Base-by-base conservation (phyloP, 306 rosid genomes). In the Sesbania bispinosa region DNA sequence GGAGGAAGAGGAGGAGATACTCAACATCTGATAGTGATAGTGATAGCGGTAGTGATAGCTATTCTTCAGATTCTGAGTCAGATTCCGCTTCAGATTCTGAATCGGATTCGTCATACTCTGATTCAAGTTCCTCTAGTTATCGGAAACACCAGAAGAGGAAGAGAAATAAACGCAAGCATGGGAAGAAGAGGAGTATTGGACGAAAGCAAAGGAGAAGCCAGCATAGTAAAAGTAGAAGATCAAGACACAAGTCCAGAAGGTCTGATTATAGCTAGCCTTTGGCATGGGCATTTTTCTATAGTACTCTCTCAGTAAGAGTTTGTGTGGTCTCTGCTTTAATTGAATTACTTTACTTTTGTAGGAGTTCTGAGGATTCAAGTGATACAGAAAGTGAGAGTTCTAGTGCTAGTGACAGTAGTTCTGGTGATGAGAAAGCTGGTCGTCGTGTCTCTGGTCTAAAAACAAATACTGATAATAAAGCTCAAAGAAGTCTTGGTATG, bases 21-120 rank as follows among this genome's bases (percentile, higher is more conserved):
- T 83, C 90, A 35, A 80, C 93, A 19, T 89, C 97, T 67, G 96
- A 95, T 46, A 53, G 82, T 62, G 97, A 91, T 48, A 52, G 85
- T 61, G 83, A 80, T 47, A 82, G 85, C 6, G 81, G 79, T 58
- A 80, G 89, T 10, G 90, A 84, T 75, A 82, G 85, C 50, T 51
- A 71, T 69, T 80, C 87, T 77, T 82, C 90, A 7, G 82, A 82
- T 39, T 84, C 89, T 7, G 96, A 79, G 13, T 77, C 86, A 48
- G 82, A 89, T 76, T 67, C 73, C 0, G 43, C 14, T 69, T 85
- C 85, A 4, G 87, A 59, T 46, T 85, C 93, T 0, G 82, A 86
- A 65, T 86, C 97, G 3, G 90, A 82, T 69, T 86, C 88, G 5
- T 81, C 88, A 1, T 51, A 59, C 59, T 90, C 98, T 69, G 92